These are phyloP conservation scores for Hygrophorus pudorinus DNA, from an alignment of 768 basidiomycete genomes.

Conservation along the genomic window DNA sequence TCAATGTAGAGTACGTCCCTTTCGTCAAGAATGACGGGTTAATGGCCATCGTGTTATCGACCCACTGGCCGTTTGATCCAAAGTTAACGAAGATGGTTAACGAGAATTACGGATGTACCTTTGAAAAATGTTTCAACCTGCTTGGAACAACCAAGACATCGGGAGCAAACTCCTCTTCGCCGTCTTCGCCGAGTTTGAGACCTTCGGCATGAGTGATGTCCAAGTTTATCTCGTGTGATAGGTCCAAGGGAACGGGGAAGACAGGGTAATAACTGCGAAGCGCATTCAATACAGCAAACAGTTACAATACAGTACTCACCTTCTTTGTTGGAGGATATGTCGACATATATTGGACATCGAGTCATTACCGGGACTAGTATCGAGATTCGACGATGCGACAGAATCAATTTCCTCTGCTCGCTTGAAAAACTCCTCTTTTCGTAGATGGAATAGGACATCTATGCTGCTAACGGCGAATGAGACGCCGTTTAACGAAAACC, in stretches of 20 bases:
- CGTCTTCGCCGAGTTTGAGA: constrained; percentile 27
- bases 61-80: constrained; percentile 35
- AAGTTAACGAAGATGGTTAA: background rate
- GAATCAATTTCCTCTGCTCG: constrained; percentile 54
- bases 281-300: background rate
- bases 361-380: constrained; percentile 48
- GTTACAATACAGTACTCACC: constrained; percentile 32
- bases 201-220: constrained; percentile 69
- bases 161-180: constrained; percentile 45
- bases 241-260: constrained; percentile 75
- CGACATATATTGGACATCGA: constrained; percentile 70
- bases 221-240: constrained; percentile 76
- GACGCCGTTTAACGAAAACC: constrained; percentile 79
- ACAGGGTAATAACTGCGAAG: constrained; percentile 80
- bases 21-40: constrained; percentile 79
- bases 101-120: constrained; percentile 35
- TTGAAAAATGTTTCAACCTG: constrained; percentile 81
- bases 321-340: constrained; percentile 79
- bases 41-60: constrained; percentile 68
- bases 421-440: constrained; percentile 72
- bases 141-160: constrained; percentile 86
- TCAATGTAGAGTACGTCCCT: constrained; percentile 34
- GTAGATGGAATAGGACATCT: constrained; percentile 83
- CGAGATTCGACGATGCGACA: constrained; percentile 18
- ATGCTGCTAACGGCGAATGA: constrained; percentile 74